phyloP scores from a whole-genome alignment of 2,329 filamentous ascomycete species.

The Diplodia seriata region DNA sequence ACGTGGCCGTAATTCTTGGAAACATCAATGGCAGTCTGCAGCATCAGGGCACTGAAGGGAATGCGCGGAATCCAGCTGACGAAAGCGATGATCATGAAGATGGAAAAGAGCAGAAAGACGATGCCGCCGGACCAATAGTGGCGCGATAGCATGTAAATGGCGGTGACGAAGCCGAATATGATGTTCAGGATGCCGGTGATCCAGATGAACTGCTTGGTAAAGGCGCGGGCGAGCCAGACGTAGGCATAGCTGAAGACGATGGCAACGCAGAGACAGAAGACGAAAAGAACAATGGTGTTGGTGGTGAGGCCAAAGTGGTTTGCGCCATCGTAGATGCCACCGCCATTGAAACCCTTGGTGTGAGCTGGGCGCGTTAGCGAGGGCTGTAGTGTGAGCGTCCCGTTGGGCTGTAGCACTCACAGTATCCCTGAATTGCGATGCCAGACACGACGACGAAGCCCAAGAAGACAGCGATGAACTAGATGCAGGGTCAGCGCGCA shows the following conservation, averaged over 20 bases:
- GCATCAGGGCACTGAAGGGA: slow-evolving; percentile 88
- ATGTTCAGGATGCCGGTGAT: slow-evolving; percentile 89
- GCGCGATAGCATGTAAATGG: slow-evolving; percentile 81
- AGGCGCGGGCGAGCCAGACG: slow-evolving; percentile 74
- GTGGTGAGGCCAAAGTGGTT: slow-evolving; percentile 76
- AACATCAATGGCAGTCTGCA: slow-evolving; percentile 84
- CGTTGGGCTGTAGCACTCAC: slow-evolving; percentile 36
- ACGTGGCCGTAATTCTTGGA: slow-evolving; percentile 85
- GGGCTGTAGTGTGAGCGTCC: background rate
- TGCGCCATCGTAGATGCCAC: slow-evolving; percentile 73
- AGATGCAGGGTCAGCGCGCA: slow-evolving; percentile 23
- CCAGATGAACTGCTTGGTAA: slow-evolving; percentile 93
- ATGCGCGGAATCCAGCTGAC: slow-evolving; percentile 89
- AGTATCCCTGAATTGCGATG: slow-evolving; percentile 76
- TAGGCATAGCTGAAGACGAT: slow-evolving; percentile 79
- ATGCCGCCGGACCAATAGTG: slow-evolving; percentile 85
- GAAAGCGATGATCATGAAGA: slow-evolving; percentile 83
- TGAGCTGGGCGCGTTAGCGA: slow-evolving; percentile 48
- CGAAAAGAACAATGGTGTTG: slow-evolving; percentile 86
- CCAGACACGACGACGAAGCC: slow-evolving; percentile 81
- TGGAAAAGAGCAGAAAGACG: slow-evolving; percentile 81
- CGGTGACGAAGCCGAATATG: slow-evolving; percentile 80
- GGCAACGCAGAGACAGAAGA: slow-evolving; percentile 76
- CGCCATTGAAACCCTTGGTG: slow-evolving; percentile 68
- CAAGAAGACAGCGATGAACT: slow-evolving; percentile 73